Conservation (phyloP, 2,329 filamentous ascomycete genomes). For the Botrytis cinerea region DNA sequence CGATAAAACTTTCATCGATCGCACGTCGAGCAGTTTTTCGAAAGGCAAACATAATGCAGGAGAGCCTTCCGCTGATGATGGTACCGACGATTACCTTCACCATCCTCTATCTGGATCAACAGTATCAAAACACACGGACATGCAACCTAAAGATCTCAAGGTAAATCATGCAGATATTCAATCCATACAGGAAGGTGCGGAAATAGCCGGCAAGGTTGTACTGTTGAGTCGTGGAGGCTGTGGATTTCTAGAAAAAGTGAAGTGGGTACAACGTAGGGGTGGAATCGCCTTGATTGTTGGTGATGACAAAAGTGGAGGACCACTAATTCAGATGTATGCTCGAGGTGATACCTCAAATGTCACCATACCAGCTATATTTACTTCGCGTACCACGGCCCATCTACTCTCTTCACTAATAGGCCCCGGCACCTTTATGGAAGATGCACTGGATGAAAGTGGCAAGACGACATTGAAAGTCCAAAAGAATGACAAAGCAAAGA, state of each 20-base stretch:
- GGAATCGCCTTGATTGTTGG: constrained; percentile 90
- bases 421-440: constrained; percentile 62
- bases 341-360: constrained; percentile 93
- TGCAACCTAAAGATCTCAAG: constrained; percentile 32
- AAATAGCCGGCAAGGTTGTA: constrained; percentile 91
- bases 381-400: constrained; percentile 90
- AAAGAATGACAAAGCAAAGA: constrained; percentile 42
- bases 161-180: constrained; percentile 79
- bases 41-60: constrained; percentile 30
- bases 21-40: constrained; percentile 31
- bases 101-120: constrained; percentile 47
- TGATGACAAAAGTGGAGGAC: constrained; percentile 85
- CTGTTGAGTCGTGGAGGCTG: constrained; percentile 90
- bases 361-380: constrained; percentile 92
- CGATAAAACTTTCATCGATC: constrained; percentile 32
- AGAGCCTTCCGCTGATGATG: constrained; percentile 58
- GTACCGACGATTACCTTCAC: constrained; percentile 83
- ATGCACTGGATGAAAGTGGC: constrained; percentile 60
- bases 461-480: constrained; percentile 57
- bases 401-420: constrained; percentile 86
- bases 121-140: constrained; percentile 41
- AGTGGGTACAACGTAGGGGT: constrained; percentile 92
- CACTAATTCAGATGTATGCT: constrained; percentile 97
- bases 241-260: constrained; percentile 94
- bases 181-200: constrained; percentile 84